Evolutionary conservation across 108 stramenopile species (phyloP), one percentile per base, ranked within the genome.

Genomic region (Nitzschia inconspicua): DNA sequence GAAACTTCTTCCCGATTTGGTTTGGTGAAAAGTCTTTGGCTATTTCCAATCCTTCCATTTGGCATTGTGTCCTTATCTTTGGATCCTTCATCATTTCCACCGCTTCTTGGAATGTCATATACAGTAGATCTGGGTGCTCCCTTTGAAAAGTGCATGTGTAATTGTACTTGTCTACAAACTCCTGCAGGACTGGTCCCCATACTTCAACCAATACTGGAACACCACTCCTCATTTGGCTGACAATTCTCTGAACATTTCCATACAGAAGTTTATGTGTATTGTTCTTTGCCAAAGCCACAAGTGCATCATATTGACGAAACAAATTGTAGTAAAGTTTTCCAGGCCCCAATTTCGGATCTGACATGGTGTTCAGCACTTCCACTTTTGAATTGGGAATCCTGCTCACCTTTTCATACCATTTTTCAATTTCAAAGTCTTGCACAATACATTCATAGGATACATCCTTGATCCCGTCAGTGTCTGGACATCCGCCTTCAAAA

Each of bases 71-170:
- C 23, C 60, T 47, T 1, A 60, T 47, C 0, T 30, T 32, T 5
- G 46, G 32, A 16, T 32, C 19, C 23, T 47, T 47, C 4, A 60
- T 41, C 31, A 31, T 30, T 34, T 47, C 44, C n/a, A 47, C 2
- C 32, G 60, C 60, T 34, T 60, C 60, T 18, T 47, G 6, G 16
- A 60, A 47, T 46, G 60, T 19, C 44, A 9, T n/a, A 20, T 47
- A 34, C n/a, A n/a, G n/a, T n/a, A n/a, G n/a, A n/a, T n/a, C n/a
- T 16, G 46, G 6, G 18, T 47, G n/a, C n/a, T n/a, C n/a, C n/a
- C n/a, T n/a, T n/a, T n/a, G n/a, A n/a, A n/a, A n/a, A n/a, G n/a
- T n/a, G n/a, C 44, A 46, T 7, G 44, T 46, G 20, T 46, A 46
- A 46, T 46, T 46, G 44, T 46, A 46, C n/a, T 46, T 46, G 5